A percentile compares a stretch with the other conserved stretches of the same genome.
Conservation (phyloP, 805 yeast species). For the Maudiozyma serrabonitensis region DNA sequence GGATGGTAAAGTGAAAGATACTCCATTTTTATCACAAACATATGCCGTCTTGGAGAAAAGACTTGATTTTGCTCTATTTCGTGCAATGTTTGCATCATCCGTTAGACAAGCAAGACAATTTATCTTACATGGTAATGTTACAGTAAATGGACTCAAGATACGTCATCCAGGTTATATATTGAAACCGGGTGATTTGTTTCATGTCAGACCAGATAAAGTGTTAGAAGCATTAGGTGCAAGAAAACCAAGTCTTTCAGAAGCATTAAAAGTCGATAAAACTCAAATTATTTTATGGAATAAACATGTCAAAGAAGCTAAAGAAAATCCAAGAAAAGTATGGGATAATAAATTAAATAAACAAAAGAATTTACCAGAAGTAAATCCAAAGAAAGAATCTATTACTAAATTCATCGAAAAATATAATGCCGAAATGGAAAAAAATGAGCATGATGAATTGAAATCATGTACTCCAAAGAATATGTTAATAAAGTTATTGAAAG, state of each 20-base stretch:
- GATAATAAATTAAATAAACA: constrained; percentile 16
- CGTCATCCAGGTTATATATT: constrained; percentile 71
- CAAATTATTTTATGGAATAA: constrained; percentile 73
- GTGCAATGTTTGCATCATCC: constrained; percentile 88
- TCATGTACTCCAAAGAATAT: constrained; percentile 39
- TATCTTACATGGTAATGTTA: constrained; percentile 69
- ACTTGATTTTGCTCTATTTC: constrained; percentile 79
- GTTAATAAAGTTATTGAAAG: constrained; percentile 35
- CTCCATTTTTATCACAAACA: constrained; percentile 84
- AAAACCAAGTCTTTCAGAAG: constrained; percentile 65
- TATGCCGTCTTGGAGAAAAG: constrained; percentile 82
- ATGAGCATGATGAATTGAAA: constrained; percentile 15
- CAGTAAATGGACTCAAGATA: constrained; percentile 74
- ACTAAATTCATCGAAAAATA: constrained; percentile 18
- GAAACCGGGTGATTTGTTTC: constrained; percentile 77
- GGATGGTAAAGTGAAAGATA: constrained; percentile 34
- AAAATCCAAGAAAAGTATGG: constrained; percentile 33
- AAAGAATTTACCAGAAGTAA: constrained; percentile 16
- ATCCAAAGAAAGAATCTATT: constrained; percentile 19
- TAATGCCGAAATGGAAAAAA: constrained; percentile 16
- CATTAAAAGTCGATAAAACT: constrained; percentile 58
- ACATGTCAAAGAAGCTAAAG: constrained; percentile 48
- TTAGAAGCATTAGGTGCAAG: constrained; percentile 73
- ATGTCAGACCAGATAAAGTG: constrained; percentile 79
- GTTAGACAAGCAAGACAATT: constrained; percentile 90